phyloP scores from a whole-genome alignment of 768 basidiomycete genomes.

The Strobilomyces dryophilus region DNA sequence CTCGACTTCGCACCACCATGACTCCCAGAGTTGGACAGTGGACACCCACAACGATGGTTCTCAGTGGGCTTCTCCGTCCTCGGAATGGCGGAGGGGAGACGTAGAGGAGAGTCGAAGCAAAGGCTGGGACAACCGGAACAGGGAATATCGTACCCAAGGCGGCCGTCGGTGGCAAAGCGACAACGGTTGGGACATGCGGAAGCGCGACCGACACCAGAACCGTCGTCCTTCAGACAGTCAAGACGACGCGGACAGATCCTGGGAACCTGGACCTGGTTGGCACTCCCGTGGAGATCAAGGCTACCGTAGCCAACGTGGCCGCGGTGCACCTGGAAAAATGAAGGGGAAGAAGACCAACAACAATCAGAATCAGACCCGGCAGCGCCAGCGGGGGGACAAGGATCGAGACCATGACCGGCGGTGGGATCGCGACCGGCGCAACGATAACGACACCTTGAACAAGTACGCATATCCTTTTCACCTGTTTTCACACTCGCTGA shows the following conservation, averaged over 20 bases:
- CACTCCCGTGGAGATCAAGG: constrained; percentile 40
- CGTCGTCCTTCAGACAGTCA: constrained; percentile 29
- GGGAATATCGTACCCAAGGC: constrained; percentile 32
- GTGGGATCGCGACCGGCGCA: constrained; percentile 40
- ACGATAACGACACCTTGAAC: constrained; percentile 66
- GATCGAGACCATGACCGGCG: constrained; percentile 25
- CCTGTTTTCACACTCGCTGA: constrained; percentile 5
- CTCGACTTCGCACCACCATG: constrained; percentile 43
- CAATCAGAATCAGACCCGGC: constrained; percentile 21
- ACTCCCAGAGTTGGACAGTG: constrained; percentile 41
- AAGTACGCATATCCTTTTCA: constrained; percentile 48
- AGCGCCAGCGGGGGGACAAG: constrained; percentile 28
- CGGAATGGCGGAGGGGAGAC: constrained; percentile 39
- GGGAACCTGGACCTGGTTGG: constrained; percentile 74
- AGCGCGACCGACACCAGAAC: constrained; percentile 42
- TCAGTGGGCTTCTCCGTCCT: constrained; percentile 41
- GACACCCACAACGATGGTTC: constrained; percentile 40
- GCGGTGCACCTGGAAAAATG: constrained; percentile 36
- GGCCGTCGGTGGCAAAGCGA: constrained; percentile 33
- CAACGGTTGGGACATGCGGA: constrained; percentile 51
- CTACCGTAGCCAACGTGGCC: constrained; percentile 35
- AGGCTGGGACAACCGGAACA: constrained; percentile 34
- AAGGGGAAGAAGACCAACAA: constrained; percentile 34
- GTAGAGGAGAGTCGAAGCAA: constrained; percentile 37
- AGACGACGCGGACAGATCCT: constrained; percentile 50